Percentiles rank a stretch among this genome's conserved stretches.
phyloP scores from a whole-genome alignment of 495 filamentous ascomycete genomes.

The Aspergillus wentii region DNA sequence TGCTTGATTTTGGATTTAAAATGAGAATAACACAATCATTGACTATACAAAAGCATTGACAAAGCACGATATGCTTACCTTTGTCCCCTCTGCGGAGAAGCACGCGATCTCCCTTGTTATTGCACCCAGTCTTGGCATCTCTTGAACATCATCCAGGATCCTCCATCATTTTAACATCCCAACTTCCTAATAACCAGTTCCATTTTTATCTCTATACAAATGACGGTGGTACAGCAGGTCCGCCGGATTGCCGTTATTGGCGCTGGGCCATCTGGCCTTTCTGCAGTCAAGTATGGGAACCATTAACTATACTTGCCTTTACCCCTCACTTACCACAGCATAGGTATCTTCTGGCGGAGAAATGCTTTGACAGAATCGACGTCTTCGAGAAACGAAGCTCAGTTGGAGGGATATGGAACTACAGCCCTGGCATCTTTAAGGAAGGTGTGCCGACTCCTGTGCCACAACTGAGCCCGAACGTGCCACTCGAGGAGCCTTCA shows the following conservation, averaged over 20 bases:
- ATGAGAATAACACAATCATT: no score
- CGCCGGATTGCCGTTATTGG: constrained; percentile 41
- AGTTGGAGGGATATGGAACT: constrained; percentile 83
- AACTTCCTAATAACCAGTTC: no score
- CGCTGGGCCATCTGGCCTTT: constrained; percentile 41
- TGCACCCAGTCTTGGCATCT: no score
- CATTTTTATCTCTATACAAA: no score
- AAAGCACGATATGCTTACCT: no score
- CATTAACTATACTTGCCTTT: constrained; percentile 1
- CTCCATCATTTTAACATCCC: no score
- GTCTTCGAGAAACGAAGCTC: constrained; percentile 76
- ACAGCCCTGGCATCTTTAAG: constrained; percentile 29
- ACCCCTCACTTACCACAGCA: neutral
- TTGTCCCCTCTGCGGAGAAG: no score
- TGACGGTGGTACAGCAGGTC: constrained; percentile 21
- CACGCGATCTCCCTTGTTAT: no score
- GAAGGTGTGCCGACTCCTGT: constrained; percentile 20
- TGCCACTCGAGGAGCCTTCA: constrained; percentile 35
- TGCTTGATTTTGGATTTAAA: no score
- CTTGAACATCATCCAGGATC: no score
- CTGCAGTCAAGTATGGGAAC: constrained; percentile 33
- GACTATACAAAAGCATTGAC: no score
- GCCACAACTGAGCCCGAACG: constrained; percentile 40
- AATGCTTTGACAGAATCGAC: constrained; percentile 62
- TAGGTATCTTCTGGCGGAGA: constrained; percentile 72